These are phyloP conservation scores for Saccharomycopsis guyanensis DNA, from an alignment of 805 yeast species.

Conservation along the genomic window DNA sequence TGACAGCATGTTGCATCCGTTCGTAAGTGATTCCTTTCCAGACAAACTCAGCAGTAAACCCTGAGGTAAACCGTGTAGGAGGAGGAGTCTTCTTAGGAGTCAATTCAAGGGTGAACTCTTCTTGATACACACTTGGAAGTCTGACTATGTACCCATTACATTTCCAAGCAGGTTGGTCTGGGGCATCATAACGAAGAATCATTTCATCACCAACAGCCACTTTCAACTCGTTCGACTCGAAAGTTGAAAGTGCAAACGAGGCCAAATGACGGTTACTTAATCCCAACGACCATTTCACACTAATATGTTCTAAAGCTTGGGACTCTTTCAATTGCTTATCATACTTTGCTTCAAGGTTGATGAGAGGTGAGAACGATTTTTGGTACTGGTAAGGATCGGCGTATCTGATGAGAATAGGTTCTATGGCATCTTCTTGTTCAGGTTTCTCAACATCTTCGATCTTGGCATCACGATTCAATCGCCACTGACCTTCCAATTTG, in stretches of 20 bases:
- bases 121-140: conserved; percentile 59
- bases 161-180: conserved; percentile 55
- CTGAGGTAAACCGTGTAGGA: conserved; percentile 51
- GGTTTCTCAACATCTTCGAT: conserved; percentile 54
- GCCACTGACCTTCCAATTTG: conserved; percentile 76
- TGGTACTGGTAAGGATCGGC: conserved; percentile 82
- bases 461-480: conserved; percentile 61
- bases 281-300: conserved; percentile 67
- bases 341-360: conserved; percentile 73
- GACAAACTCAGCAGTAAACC: conserved; percentile 77
- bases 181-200: conserved; percentile 54
- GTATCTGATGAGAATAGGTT: conserved; percentile 70
- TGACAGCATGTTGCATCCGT: conserved; percentile 77
- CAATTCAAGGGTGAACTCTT: conserved; percentile 67
- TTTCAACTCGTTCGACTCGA: conserved; percentile 56
- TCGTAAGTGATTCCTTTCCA: conserved; percentile 84
- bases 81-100: conserved; percentile 39
- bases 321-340: conserved; percentile 70
- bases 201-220: conserved; percentile 84
- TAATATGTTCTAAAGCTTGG: conserved; percentile 64
- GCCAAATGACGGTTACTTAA: conserved; percentile 60
- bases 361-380: conserved; percentile 74
- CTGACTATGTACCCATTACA: conserved; percentile 62
- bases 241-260: conserved; percentile 58
- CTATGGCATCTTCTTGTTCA: conserved; percentile 49